phyloP scores from a whole-genome alignment of 1,284 basidiomycete species.

The Lignosus rhinocerotis region DNA sequence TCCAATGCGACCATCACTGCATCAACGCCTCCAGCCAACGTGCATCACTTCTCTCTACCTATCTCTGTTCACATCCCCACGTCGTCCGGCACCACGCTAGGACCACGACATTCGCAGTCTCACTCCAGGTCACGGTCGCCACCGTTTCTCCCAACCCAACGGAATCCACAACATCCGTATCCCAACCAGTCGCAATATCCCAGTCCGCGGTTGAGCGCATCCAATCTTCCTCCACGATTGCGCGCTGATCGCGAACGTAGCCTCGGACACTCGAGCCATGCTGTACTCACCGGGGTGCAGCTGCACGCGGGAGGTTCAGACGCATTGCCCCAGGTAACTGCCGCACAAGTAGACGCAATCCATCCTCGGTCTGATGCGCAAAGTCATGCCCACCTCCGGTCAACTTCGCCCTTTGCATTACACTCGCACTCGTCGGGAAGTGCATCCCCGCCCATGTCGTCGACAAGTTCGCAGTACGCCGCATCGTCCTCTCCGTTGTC shows the following conservation, averaged over 20 bases:
- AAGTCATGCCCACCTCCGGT: slow-evolving; percentile 15
- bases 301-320: neutral
- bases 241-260: slow-evolving; percentile 19
- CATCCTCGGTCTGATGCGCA: slow-evolving; percentile 3
- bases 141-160: slow-evolving; percentile 15
- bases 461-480: slow-evolving; percentile 38
- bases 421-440: slow-evolving; percentile 35
- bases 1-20: slow-evolving; percentile 38
- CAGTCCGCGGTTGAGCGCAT: slow-evolving; percentile 13
- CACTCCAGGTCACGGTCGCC: slow-evolving; percentile 26
- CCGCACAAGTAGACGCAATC: neutral
- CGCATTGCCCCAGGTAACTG: neutral
- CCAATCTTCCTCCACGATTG: slow-evolving; percentile 20
- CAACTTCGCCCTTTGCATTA: slow-evolving; percentile 31
- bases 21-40: slow-evolving; percentile 33
- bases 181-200: slow-evolving; percentile 19
- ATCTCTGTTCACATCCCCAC: slow-evolving; percentile 3
- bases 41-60: slow-evolving; percentile 16
- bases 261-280: slow-evolving; percentile 1
- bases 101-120: slow-evolving; percentile 18
- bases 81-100: slow-evolving; percentile 11
- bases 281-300: neutral
- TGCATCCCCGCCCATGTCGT: slow-evolving; percentile 37
- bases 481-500: slow-evolving; percentile 34
- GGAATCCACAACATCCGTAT: slow-evolving; percentile 13